A percentile compares a stretch with the other conserved stretches of the same genome.
These are phyloP conservation scores for Begonia peltatifolia DNA, from an alignment of 306 rosid species.

Conservation along the genomic window DNA sequence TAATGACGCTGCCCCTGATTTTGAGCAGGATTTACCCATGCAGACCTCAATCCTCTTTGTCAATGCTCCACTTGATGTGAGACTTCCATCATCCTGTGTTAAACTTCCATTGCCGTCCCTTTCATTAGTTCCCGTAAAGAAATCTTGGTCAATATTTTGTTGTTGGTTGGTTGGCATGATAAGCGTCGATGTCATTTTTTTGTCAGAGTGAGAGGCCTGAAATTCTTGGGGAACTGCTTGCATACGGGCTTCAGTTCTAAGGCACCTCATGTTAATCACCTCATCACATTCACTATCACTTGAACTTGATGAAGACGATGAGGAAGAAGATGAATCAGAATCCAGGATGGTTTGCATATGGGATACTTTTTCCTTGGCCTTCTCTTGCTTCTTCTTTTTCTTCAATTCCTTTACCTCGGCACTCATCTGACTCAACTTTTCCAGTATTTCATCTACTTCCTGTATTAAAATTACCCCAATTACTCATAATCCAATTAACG, in stretches of 20 bases:
- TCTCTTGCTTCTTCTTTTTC: slow-evolving; percentile 43
- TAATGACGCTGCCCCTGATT: slow-evolving; percentile 46
- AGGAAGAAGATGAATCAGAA: slow-evolving; percentile 35
- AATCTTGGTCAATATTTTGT: slow-evolving; percentile 9
- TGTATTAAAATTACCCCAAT: slow-evolving; percentile 1
- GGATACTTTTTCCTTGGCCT: slow-evolving; percentile 31
- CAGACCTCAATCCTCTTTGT: slow-evolving; percentile 68
- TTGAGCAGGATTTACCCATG: slow-evolving; percentile 77
- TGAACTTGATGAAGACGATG: slow-evolving; percentile 43
- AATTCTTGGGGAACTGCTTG: not conserved
- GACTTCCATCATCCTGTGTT: too few species aligned
- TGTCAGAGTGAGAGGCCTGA: too few species aligned
- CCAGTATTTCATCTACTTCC: slow-evolving; percentile 42
- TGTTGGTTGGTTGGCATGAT: slow-evolving; percentile 8
- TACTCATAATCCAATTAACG: not conserved
- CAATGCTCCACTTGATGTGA: not conserved
- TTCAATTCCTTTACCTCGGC: slow-evolving; percentile 48
- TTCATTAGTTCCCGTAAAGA: slow-evolving; percentile 14
- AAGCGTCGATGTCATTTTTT: not conserved
- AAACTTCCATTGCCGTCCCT: slow-evolving; percentile 6
- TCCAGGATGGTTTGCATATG: slow-evolving; percentile 20
- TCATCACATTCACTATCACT: slow-evolving; percentile 51
- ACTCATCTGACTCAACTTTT: slow-evolving; percentile 35
- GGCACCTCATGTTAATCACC: slow-evolving; percentile 26
- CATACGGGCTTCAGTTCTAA: slow-evolving; percentile 11